Percentiles rank a stretch among this genome's conserved stretches.
These are phyloP conservation scores for Arthroderma sp. DNA, from an alignment of 2,329 filamentous ascomycete genomes.

Conservation along the genomic window DNA sequence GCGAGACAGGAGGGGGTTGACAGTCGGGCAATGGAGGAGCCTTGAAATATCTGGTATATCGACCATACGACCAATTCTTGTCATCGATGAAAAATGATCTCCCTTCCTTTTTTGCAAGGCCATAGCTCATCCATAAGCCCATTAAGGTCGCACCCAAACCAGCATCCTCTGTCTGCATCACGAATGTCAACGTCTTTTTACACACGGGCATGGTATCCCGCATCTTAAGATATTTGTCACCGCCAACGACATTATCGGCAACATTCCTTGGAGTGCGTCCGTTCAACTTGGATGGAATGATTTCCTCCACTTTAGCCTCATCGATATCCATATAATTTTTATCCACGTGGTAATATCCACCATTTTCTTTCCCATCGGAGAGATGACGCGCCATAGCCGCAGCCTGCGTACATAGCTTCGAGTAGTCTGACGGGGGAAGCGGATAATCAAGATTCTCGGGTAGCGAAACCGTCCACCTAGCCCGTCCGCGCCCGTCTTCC, in stretches of 20 bases:
- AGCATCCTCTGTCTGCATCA: slow-evolving; percentile 61
- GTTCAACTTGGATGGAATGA: slow-evolving; percentile 40
- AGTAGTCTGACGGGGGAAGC: slow-evolving; percentile 52
- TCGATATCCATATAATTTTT: slow-evolving; percentile 61
- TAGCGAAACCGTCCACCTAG: slow-evolving; percentile 73
- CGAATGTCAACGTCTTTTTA: slow-evolving; percentile 60
- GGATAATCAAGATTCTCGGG: slow-evolving; percentile 57
- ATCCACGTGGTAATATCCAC: slow-evolving; percentile 50
- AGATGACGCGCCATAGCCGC: slow-evolving; percentile 52
- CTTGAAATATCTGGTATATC: slow-evolving; percentile 60
- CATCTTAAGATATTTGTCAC: slow-evolving; percentile 19
- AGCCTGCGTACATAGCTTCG: slow-evolving; percentile 56
- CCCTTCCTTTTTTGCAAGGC: slow-evolving; percentile 60
- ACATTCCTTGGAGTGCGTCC: not conserved
- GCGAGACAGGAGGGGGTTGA: slow-evolving; percentile 57
- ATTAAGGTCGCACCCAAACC: slow-evolving; percentile 67
- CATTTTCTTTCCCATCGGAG: slow-evolving; percentile 34
- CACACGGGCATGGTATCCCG: slow-evolving; percentile 42
- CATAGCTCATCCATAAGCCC: slow-evolving; percentile 73
- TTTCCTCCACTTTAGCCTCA: slow-evolving; percentile 54
- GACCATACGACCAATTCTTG: slow-evolving; percentile 68
- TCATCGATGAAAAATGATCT: slow-evolving; percentile 77
- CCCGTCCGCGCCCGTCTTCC: slow-evolving; percentile 50
- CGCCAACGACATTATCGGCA: slow-evolving; percentile 23
- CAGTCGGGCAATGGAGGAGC: slow-evolving; percentile 54